phyloP scores from a whole-genome alignment of 306 rosid genomes.

The Gynostemma pentaphyllum region DNA sequence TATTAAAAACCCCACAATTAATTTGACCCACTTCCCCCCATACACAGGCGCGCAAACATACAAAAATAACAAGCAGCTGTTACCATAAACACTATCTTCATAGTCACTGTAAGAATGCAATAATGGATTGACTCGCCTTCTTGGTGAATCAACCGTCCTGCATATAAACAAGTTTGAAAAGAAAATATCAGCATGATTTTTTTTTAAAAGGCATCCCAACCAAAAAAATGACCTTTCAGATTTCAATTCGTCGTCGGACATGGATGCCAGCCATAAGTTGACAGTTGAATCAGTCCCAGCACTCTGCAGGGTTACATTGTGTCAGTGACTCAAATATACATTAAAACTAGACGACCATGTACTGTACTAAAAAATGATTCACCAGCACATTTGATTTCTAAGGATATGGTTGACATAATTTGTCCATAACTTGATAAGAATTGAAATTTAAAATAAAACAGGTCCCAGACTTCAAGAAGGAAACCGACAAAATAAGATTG shows the following conservation, averaged over 20 bases:
- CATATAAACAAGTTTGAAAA: slow-evolving; percentile 6
- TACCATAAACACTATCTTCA: slow-evolving; percentile 94
- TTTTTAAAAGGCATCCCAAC: neutral
- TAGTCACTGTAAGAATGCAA: slow-evolving; percentile 77
- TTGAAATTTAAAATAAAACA: neutral
- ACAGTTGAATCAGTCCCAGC: slow-evolving; percentile 89
- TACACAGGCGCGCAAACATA: no score
- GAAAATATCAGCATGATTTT: neutral
- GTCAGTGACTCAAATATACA: neutral
- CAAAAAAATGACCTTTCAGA: slow-evolving; percentile 49
- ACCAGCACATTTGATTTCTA: neutral
- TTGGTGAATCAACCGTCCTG: slow-evolving; percentile 57
- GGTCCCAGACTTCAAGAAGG: neutral
- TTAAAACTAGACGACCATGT: neutral
- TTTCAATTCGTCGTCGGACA: slow-evolving; percentile 30
- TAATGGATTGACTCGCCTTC: slow-evolving; percentile 45
- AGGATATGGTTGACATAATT: neutral
- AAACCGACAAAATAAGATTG: neutral
- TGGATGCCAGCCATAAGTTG: slow-evolving; percentile 72
- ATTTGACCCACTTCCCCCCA: neutral
- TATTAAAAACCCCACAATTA: slow-evolving; percentile 5
- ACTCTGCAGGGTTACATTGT: slow-evolving; percentile 51
- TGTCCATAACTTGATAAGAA: neutral
- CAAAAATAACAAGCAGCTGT: slow-evolving; percentile 4
- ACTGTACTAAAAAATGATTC: neutral